These are phyloP conservation scores for Fagus sylvatica DNA, from an alignment of 306 rosid species.

Conservation along the genomic window DNA sequence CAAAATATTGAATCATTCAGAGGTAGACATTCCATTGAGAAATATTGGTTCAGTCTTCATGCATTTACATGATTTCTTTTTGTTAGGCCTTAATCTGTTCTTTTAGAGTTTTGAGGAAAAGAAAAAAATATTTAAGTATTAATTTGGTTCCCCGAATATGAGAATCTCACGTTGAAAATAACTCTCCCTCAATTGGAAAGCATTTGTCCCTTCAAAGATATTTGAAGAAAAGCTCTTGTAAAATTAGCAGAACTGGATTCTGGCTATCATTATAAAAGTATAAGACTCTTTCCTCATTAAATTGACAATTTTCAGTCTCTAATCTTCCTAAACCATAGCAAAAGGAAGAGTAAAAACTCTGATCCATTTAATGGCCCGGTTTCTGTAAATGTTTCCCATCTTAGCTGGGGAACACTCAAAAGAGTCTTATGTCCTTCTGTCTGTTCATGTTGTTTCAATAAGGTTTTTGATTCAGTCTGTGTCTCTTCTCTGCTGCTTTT, in stretches of 20 bases:
- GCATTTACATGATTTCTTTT: neutral
- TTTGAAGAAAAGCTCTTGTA: neutral
- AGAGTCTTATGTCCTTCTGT: neutral
- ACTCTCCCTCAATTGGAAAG: neutral
- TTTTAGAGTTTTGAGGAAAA: neutral
- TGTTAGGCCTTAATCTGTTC: neutral
- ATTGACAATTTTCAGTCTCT: neutral
- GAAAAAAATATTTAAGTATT: neutral
- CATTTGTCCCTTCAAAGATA: neutral
- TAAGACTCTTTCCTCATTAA: neutral
- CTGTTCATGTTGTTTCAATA: neutral
- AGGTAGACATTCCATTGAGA: constrained; percentile 46
- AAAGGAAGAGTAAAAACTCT: neutral
- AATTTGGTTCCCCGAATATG: neutral
- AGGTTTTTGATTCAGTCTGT: neutral
- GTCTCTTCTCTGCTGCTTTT: neutral
- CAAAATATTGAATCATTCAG: constrained; percentile 82
- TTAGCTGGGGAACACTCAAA: neutral
- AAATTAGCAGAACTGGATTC: neutral
- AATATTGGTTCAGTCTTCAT: neutral
- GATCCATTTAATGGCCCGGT: neutral
- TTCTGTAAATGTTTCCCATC: neutral
- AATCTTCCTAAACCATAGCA: neutral
- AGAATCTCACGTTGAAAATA: neutral
- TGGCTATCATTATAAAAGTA: neutral